Evolutionary conservation across 73 alveolate genomes (phyloP).

Genomic region (Blepharisma stoltei): DNA sequence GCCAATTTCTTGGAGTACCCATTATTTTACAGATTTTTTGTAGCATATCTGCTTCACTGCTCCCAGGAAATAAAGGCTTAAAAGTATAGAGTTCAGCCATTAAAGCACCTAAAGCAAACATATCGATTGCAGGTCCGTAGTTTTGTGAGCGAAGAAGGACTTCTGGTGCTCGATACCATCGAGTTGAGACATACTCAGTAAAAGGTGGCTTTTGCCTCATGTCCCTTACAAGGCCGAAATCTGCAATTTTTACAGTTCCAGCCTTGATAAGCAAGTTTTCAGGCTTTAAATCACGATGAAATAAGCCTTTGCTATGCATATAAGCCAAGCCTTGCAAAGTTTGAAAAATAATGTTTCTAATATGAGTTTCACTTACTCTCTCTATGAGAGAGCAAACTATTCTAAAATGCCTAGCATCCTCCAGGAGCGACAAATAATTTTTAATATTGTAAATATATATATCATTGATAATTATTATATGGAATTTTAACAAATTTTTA

Average conservation of each 20-base stretch:
- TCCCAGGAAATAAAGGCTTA: constrained; percentile 96
- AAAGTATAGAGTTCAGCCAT: constrained; percentile 98
- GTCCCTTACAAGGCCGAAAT: constrained; percentile 99
- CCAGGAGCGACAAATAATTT: too few relatives aligned
- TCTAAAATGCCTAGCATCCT: too few relatives aligned
- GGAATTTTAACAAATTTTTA: too few relatives aligned
- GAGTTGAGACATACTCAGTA: constrained; percentile 99
- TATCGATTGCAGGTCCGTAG: constrained; percentile 98
- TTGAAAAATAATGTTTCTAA: constrained; percentile 90
- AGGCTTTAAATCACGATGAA: constrained; percentile 84
- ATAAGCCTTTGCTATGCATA: constrained; percentile 99
- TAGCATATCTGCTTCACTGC: constrained; percentile 96
- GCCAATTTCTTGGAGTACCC: constrained; percentile 92
- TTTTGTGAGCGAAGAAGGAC: constrained; percentile 88
- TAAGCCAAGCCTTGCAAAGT: constrained; percentile 88
- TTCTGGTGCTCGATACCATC: constrained; percentile 95
- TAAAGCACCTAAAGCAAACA: constrained; percentile 89
- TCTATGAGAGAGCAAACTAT: too few relatives aligned
- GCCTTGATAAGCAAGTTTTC: constrained; percentile 89
- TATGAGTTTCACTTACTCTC: constrained; percentile 88
- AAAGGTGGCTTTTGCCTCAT: constrained; percentile 98
- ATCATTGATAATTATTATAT: too few relatives aligned
- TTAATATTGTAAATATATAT: too few relatives aligned
- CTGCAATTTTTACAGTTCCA: constrained; percentile 98
- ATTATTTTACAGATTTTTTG: constrained; percentile 85